Evolutionary conservation across 2,329 filamentous ascomycete species (phyloP).

Genomic region (Diaporthe velutina): DNA sequence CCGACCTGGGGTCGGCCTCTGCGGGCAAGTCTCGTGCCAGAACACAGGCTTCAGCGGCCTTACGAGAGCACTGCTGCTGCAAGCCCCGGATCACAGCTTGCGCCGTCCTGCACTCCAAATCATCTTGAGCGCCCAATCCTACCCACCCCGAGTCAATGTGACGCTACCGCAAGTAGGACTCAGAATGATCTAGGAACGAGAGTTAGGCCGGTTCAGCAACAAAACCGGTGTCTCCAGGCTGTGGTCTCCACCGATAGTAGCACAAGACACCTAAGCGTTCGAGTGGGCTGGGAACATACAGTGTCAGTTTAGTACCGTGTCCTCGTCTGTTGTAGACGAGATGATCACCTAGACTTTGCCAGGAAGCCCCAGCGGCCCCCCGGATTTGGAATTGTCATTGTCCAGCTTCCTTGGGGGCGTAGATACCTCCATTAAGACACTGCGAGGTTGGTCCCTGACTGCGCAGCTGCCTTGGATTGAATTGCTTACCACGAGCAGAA

Average conservation of each 20-base stretch:
- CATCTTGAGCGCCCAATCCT: conserved; percentile 7
- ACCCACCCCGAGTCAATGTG: conserved; percentile 1
- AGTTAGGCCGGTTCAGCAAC: neutral
- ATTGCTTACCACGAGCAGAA: neutral
- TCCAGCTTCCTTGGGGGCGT: neutral
- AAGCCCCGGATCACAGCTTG: conserved; percentile 1
- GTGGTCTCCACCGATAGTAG: neutral
- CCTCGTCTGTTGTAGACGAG: neutral
- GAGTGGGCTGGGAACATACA: neutral
- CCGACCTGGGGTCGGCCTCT: neutral
- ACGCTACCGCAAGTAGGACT: conserved; percentile 1
- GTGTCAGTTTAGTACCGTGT: neutral
- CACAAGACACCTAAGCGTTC: neutral
- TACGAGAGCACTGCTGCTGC: neutral
- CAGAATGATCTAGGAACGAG: neutral
- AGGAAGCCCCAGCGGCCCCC: neutral
- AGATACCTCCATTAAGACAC: neutral
- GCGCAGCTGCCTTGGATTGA: neutral
- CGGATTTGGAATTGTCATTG: neutral
- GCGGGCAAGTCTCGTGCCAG: neutral
- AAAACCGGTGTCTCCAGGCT: neutral
- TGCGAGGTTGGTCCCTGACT: neutral
- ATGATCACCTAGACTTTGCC: neutral
- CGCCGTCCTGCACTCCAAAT: neutral
- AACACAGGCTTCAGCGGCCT: neutral